Evolutionary conservation across 805 yeast genomes (phyloP).

Genomic region (Schwanniomyces polymorphus): DNA sequence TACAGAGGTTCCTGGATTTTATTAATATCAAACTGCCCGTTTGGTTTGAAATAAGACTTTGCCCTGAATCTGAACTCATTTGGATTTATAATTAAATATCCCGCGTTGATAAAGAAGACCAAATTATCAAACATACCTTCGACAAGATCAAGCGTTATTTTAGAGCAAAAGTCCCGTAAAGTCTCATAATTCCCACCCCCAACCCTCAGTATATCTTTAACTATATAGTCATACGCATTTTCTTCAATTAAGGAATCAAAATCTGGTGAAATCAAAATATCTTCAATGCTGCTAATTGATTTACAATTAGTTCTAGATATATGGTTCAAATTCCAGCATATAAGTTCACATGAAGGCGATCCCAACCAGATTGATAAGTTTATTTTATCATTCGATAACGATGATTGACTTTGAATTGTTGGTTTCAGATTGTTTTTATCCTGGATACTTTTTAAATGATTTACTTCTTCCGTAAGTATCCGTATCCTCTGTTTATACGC

Average conservation of each 20-base stretch:
- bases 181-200: not conserved
- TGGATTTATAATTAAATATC: constrained; percentile 24
- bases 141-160: not conserved
- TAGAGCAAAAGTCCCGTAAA: not conserved
- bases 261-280: constrained; percentile 18
- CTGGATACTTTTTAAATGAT: not conserved
- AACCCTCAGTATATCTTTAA: not conserved
- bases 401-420: not conserved
- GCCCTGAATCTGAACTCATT: constrained; percentile 12
- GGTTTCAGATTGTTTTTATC: not conserved
- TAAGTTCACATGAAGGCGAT: constrained; percentile 23
- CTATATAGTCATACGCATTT: constrained; percentile 15
- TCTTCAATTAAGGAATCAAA: constrained; percentile 24
- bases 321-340: constrained; percentile 23
- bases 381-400: constrained; percentile 5
- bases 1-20: constrained; percentile 1
- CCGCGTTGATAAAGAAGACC: constrained; percentile 19
- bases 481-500: constrained; percentile 14
- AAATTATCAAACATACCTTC: constrained; percentile 12
- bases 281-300: constrained; percentile 4
- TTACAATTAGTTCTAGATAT: constrained; percentile 8
- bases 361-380: constrained; percentile 19
- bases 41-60: constrained; percentile 10
- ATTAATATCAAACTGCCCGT: constrained; percentile 6
- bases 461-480: constrained; percentile 9